These are phyloP conservation scores for Begonia fuchsioides DNA, from an alignment of 306 rosid genomes.

Conservation along the genomic window DNA sequence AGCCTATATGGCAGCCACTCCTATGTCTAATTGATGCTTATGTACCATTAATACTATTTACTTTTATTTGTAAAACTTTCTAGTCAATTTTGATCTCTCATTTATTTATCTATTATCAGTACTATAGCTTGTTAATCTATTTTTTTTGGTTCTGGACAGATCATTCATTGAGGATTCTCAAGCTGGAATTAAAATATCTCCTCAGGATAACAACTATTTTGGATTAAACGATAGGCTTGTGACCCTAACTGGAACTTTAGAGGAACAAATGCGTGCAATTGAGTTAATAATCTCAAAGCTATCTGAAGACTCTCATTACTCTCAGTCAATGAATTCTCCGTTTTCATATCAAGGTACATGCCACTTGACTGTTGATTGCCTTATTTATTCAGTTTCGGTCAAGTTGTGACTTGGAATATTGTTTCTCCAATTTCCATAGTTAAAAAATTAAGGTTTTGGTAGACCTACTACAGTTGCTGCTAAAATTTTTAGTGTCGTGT, in stretches of 20 bases:
- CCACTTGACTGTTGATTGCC: constrained; percentile 2
- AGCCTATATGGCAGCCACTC: no score
- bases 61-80: no score
- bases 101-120: no score
- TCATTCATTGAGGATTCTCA: constrained; percentile 94
- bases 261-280: constrained; percentile 86
- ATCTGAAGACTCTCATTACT: constrained; percentile 84
- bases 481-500: no score
- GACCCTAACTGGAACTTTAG: constrained; percentile 77
- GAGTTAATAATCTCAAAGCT: constrained; percentile 82
- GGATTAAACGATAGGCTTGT: constrained; percentile 94
- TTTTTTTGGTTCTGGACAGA: constrained; percentile 33
- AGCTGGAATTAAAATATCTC: constrained; percentile 98
- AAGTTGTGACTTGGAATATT: no score
- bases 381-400: not conserved
- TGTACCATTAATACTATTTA: no score
- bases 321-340: constrained; percentile 82
- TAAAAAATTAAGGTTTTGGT: no score
- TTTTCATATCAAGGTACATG: constrained; percentile 85
- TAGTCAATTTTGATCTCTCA: no score
- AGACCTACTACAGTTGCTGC: no score
- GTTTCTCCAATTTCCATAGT: no score
- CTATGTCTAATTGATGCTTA: no score
- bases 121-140: not conserved
- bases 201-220: constrained; percentile 87